Conservation (phyloP, 306 rosid species). For the Trichosanthes truncata region DNA sequence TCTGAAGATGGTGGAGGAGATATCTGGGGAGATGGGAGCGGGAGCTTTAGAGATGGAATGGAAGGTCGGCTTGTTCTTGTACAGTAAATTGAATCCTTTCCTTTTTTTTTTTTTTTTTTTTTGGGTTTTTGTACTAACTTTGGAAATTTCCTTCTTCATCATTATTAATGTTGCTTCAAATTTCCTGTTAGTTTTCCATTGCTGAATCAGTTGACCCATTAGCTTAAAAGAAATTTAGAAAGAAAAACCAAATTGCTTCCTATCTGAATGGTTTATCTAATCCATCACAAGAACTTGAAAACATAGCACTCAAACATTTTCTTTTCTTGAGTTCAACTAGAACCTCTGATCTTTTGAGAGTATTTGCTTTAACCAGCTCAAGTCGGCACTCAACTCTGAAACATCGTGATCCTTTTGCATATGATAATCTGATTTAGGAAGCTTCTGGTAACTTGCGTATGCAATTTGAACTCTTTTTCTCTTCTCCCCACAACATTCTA, state of each 20-base stretch:
- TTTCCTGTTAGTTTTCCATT: neutral
- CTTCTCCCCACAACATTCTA: neutral
- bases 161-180: neutral
- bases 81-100: conserved; percentile 32
- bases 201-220: conserved; percentile 8
- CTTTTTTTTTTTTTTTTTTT: conserved; percentile 4
- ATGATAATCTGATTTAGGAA: neutral
- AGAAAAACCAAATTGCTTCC: neutral
- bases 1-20: conserved; percentile 30
- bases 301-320: neutral
- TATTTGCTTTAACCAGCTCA: neutral
- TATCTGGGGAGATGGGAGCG: conserved; percentile 35
- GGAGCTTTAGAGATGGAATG: conserved; percentile 47
- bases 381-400: neutral
- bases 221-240: neutral
- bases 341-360: neutral
- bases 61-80: conserved; percentile 89
- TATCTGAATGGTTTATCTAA: neutral
- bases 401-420: neutral
- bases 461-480: neutral
- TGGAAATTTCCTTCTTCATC: conserved; percentile 12
- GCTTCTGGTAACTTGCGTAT: neutral
- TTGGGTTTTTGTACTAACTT: conserved; percentile 1
- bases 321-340: neutral
- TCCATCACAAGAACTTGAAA: neutral